A percentile compares a stretch with the other conserved stretches of the same genome.
Conservation (phyloP, 2,329 filamentous ascomycete genomes). For the Zymoseptoria pseudotritici region DNA sequence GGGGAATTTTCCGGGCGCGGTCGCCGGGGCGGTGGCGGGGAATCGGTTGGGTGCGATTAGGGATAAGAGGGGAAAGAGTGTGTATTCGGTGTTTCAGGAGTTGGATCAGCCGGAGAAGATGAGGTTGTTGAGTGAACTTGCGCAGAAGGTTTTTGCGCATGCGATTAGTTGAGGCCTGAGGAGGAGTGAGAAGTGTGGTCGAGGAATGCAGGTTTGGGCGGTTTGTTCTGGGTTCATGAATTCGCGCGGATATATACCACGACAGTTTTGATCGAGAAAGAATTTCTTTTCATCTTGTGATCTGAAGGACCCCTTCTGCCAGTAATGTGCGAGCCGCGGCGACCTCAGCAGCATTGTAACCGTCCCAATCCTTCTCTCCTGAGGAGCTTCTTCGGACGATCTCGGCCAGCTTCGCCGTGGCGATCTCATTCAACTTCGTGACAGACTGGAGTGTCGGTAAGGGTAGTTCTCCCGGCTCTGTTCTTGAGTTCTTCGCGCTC, state of each 20-base stretch:
- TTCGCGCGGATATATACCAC: conserved; percentile 8
- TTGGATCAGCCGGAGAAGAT: conserved; percentile 76
- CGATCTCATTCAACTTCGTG: conserved; percentile 61
- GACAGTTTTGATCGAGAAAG: conserved; percentile 16
- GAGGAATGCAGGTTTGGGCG: neutral
- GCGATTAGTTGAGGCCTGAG: conserved; percentile 51
- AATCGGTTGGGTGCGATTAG: conserved; percentile 85
- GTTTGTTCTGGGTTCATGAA: neutral
- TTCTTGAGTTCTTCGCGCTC: conserved; percentile 24
- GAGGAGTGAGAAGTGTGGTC: neutral
- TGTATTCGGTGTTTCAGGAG: conserved; percentile 86
- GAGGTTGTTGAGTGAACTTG: conserved; percentile 72
- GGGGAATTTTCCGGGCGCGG: conserved; percentile 78
- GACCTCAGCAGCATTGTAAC: conserved; percentile 65
- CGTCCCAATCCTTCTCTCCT: conserved; percentile 60
- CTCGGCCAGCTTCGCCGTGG: conserved; percentile 67
- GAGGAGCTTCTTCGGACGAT: conserved; percentile 60
- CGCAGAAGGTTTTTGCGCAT: conserved; percentile 77
- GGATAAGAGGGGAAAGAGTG: conserved; percentile 88
- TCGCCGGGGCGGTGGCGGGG: conserved; percentile 86
- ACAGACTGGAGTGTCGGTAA: conserved; percentile 53
- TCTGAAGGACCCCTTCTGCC: conserved; percentile 41
- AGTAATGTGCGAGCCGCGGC: conserved; percentile 63
- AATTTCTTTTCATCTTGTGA: conserved; percentile 23
- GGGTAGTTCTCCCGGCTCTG: conserved; percentile 34